Base-by-base conservation (phyloP, 306 rosid species). In the Ormosia emarginata region DNA sequence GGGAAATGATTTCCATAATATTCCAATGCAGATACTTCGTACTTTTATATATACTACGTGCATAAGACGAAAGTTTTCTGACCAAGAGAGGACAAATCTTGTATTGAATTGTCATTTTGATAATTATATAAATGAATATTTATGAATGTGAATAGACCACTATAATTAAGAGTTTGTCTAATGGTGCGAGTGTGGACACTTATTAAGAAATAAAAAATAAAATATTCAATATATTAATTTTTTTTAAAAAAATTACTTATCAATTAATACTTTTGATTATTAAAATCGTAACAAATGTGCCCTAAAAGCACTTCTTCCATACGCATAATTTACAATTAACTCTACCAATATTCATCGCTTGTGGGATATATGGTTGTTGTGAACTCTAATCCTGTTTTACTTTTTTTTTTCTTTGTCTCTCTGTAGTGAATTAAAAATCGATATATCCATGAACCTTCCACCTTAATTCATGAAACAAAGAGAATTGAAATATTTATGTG, bases 61-160 rank as follows among this genome's bases (percentile, higher is more conserved):
- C 49, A 57, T 2, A 30, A 53, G 71, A 82, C 75, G 52, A 79
- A 18, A 59, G 34, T 43, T 57, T 33, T 18, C 33, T 55, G 8
- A 39, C 46, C 52, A 78, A 37, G 71, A 37, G 71, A 73, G 77
- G 78, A 50, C 78, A 77, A 15, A 33, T 46, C 34, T 86, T 13
- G 80, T 78, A 64, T 65, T 81, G 57, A 69, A 43, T 74, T 85
- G 81, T 59, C 78, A 61, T 71, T 58, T 67, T 62, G 49, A 81
- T 64, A 32, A 55, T 79, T 81, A 58, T 67, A 59, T 50, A 68
- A 56, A 53, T 70, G 82, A 69, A 73, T 44, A 29, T 15, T 61
- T 71, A 39, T 74, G 75, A 53, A 53, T 57, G 79, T 57, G 87
- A 75, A 52, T 57, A 71, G 7, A 46, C 55, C 67, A 49, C 7